phyloP scores from a whole-genome alignment of 140 eudicot species.

The Stevia rebaudiana region DNA sequence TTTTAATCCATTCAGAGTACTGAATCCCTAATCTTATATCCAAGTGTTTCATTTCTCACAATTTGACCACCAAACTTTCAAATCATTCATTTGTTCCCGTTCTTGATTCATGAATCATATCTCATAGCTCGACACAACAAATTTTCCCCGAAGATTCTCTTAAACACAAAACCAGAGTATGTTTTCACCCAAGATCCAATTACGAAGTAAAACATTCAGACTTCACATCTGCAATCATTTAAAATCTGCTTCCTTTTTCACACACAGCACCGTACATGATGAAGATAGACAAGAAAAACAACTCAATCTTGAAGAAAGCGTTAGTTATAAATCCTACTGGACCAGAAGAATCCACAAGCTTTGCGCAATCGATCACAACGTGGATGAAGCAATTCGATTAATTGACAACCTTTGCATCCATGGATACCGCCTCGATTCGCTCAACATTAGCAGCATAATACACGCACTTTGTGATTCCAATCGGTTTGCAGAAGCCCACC shows the following conservation, averaged over 20 bases:
- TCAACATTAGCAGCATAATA: conserved; percentile 60
- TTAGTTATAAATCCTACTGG: conserved; percentile 41
- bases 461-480: conserved; percentile 61
- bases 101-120: too few relatives aligned
- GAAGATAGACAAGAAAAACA: conserved; percentile 8
- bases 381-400: conserved; percentile 56
- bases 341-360: conserved; percentile 61
- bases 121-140: neutral
- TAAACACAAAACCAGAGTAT: neutral
- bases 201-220: conserved; percentile 4
- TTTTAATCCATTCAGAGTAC: too few relatives aligned
- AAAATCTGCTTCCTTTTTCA: conserved; percentile 14
- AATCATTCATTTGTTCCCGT: too few relatives aligned
- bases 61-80: too few relatives aligned
- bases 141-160: too few relatives aligned
- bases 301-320: conserved; percentile 24
- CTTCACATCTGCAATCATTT: conserved; percentile 4
- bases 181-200: conserved; percentile 16
- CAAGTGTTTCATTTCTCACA: too few relatives aligned
- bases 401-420: conserved; percentile 43
- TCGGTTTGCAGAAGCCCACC: conserved; percentile 67
- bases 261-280: neutral
- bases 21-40: too few relatives aligned
- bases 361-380: conserved; percentile 46
- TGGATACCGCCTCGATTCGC: conserved; percentile 48